Base-by-base conservation (phyloP, 23 red algal genomes). In the Gracilariopsis chorda region DNA sequence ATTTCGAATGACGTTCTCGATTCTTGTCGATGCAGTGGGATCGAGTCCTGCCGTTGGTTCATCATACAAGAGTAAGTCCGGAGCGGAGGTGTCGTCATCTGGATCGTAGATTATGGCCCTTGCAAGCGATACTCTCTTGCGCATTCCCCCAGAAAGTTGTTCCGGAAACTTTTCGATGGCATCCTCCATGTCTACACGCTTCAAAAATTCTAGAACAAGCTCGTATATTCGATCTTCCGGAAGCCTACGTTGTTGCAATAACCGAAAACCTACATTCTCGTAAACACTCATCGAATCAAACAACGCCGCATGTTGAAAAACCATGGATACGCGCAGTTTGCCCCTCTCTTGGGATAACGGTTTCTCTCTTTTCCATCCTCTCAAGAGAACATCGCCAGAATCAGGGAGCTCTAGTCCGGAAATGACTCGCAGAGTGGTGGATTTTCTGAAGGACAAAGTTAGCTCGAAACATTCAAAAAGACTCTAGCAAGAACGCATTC, bases 281-380 rank as follows among this genome's bases (percentile, higher is more conserved):
- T 45, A 84, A n/a, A 98, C 90, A 49, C 40, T 94, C 56, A 98
- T 59, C 17, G 91, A 94, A 56, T 86, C 86, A 78, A 98, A 94
- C 51, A 98, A 64, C 14, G 95, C 95, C 16, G 91, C 67, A 51
- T 80, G 56, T 78, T 98, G 95, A 45, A 98, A 98, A 5, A 98
- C 95, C 86, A 98, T 92, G 13, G 90, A 87, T 45, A 98, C 72
- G 7, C 35, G 65, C n/a, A 85, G 48, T 7, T 59, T 80, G 1
- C 76, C 48, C 34, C 48, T 80, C 32, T 57, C 48, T 57, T 45
- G 7, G 24, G 48, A 32, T 28, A 53, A 35, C 5, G 48, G 24
- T 19, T 48, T 43, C 30, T 80, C 40, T 48, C 52, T 34, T 28
- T 58, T 80, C 76, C 48, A 80, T 58, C 90, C 82, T 62, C 95